Base-by-base conservation (phyloP, 768 basidiomycete genomes). In the Leucosporidium creatinivorum region DNA sequence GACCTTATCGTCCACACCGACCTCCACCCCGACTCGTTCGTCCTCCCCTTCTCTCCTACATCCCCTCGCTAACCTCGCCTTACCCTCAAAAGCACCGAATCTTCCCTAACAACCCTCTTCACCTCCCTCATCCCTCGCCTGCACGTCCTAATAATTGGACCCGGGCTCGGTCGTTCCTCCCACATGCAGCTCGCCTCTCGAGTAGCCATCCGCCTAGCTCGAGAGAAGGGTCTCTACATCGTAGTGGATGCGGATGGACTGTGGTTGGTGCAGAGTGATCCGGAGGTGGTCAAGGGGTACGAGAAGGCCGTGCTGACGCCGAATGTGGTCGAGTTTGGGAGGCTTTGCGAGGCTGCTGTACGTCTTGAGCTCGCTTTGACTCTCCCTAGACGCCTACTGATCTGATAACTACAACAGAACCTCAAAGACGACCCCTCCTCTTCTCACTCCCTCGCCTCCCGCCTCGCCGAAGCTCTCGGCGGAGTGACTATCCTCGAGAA, bases 1-100 rank as follows among this genome's bases (percentile, higher is more conserved):
- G 93, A 99, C 79, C 80, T 99, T 54, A 99, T 99, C 75, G 96
- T 99, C 0, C 94, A 99, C 75, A 93, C 91, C 2, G 90, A 98
- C 63, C 83, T 99, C 8, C 80, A 83, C 33, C 83, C 87, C 76
- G 83, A 86, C 59, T 79, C 80, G 86, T 89, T 78, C 67, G 86
- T 79, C 62, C 31, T 54, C 21, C 3, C 25, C 50, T 8, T 3
- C 15, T 28, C 33, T 30, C 8, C 44, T 15, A 26, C 44, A 18
- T 15, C 26, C 5, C 12, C 39, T 18, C 4, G 28, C 59, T 59
- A n/a, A 54, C 18, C 25, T 21, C 31, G 2, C 21, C 12, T 2
- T 6, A 4, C 31, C 28, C 4, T 12, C 8, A 82, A 61, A 80
- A 92, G 36, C 78, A 52, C 48, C 21, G 70, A 68, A n/a, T 52